Evolutionary conservation across 495 filamentous ascomycete species (phyloP).

Genomic region (Aspergillus leporis): DNA sequence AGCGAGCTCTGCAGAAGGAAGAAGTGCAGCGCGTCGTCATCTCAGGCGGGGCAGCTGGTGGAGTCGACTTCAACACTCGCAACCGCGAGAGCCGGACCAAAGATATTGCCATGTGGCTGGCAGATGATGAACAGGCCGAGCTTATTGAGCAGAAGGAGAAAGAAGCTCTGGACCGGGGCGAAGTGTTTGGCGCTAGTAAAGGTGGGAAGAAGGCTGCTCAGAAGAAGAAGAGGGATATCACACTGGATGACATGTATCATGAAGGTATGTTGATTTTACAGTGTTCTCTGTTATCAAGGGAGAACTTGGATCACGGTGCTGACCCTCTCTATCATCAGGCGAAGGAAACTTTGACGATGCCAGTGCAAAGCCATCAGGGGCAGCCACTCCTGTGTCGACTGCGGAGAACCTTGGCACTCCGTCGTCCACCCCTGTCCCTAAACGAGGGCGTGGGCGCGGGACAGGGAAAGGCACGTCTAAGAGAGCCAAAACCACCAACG

Average conservation of each 20-base stretch:
- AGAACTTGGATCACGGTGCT: not conserved
- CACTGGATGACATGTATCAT: conserved; percentile 96
- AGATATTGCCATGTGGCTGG: conserved; percentile 96
- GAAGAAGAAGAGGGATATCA: conserved; percentile 74
- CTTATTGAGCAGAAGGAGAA: conserved; percentile 86
- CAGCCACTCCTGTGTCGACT: conserved; percentile 72
- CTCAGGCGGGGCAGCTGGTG: conserved; percentile 76
- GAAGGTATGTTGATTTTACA: conserved; percentile 65
- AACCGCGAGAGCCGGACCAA: conserved; percentile 88
- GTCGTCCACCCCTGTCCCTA: conserved; percentile 48
- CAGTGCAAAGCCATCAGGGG: conserved; percentile 75
- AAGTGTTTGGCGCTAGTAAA: conserved; percentile 49
- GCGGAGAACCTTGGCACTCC: conserved; percentile 49
- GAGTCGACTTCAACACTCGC: conserved; percentile 92
- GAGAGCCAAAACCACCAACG: conserved; percentile 89
- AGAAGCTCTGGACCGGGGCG: conserved; percentile 65
- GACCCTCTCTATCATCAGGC: conserved; percentile 50
- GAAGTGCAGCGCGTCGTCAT: conserved; percentile 99
- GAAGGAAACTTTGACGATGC: conserved; percentile 92
- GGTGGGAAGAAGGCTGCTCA: conserved; percentile 54
- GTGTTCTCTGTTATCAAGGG: not conserved
- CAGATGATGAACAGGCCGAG: conserved; percentile 91
- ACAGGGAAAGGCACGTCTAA: conserved; percentile 60
- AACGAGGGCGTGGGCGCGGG: conserved; percentile 53
- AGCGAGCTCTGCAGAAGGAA: conserved; percentile 96